Percentiles rank a stretch among this genome's conserved stretches.
Evolutionary conservation across 805 yeast genomes (phyloP).

Genomic region (Pichia insulana): DNA sequence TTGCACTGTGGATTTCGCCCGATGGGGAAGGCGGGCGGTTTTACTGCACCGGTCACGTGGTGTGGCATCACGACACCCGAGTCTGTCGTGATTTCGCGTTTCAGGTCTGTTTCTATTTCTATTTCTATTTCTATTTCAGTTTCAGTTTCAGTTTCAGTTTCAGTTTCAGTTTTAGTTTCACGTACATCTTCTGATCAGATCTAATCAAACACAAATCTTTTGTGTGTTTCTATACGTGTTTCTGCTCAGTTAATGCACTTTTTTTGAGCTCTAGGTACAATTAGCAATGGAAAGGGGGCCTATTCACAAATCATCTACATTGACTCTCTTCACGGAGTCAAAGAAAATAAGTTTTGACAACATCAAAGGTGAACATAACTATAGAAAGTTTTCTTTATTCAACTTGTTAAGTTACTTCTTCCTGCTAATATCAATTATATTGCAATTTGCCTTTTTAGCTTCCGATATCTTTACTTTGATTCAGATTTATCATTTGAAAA

Average conservation of each 20-base stretch:
- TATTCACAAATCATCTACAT: background rate
- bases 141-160: background rate
- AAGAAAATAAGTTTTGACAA: slow-evolving; percentile 21
- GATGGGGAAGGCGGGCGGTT: too few relatives aligned
- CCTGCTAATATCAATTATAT: slow-evolving; percentile 32
- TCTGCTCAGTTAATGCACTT: background rate
- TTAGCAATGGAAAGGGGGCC: background rate
- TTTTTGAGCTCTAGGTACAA: background rate
- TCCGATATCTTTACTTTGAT: slow-evolving; percentile 77
- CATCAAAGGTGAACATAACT: slow-evolving; percentile 24
- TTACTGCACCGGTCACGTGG: too few relatives aligned
- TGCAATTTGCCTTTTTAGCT: slow-evolving; percentile 46
- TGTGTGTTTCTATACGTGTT: background rate
- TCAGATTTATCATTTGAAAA: slow-evolving; percentile 60
- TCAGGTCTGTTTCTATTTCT: background rate
- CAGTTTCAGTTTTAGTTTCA: too few relatives aligned
- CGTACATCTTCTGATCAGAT: too few relatives aligned
- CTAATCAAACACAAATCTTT: too few relatives aligned
- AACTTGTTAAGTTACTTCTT: slow-evolving; percentile 37
- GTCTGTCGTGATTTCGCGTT: background rate
- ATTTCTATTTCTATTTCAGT: too few relatives aligned
- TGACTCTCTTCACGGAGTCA: slow-evolving; percentile 13
- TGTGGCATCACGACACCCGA: too few relatives aligned
- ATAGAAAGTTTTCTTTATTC: slow-evolving; percentile 31
- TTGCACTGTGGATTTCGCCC: too few relatives aligned